phyloP scores from a whole-genome alignment of 192 early-diverging fungal genomes.

The Chytriomyces confervae region DNA sequence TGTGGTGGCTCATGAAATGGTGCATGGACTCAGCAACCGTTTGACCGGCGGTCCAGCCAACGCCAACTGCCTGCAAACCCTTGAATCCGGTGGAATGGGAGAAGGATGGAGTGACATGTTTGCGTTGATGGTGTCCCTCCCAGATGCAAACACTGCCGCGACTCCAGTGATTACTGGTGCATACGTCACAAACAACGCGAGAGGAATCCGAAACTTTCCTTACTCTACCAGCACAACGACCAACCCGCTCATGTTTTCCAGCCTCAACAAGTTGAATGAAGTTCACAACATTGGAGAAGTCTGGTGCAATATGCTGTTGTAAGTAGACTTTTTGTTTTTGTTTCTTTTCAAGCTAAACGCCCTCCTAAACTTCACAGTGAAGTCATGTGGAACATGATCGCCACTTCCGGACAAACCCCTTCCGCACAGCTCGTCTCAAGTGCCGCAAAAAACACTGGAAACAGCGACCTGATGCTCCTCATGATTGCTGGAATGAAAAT shows the following conservation, averaged over 20 bases:
- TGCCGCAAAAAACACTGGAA: neutral
- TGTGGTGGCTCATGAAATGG: slow-evolving; percentile 59
- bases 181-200: neutral
- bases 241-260: slow-evolving; percentile 34
- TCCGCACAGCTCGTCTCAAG: neutral
- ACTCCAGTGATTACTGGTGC: slow-evolving; percentile 31
- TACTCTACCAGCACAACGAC: slow-evolving; percentile 57
- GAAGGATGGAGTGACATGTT: slow-evolving; percentile 70
- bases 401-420: slow-evolving; percentile 14
- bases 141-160: slow-evolving; percentile 46
- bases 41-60: slow-evolving; percentile 72
- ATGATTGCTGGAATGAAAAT: slow-evolving; percentile 45
- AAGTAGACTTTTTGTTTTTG: slow-evolving; percentile 52
- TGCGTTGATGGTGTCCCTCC: slow-evolving; percentile 47
- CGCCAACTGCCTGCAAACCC: slow-evolving; percentile 59
- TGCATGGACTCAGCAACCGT: slow-evolving; percentile 68
- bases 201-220: slow-evolving; percentile 32
- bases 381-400: slow-evolving; percentile 32
- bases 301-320: slow-evolving; percentile 66
- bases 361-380: neutral
- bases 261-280: slow-evolving; percentile 39
- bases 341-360: slow-evolving; percentile 9
- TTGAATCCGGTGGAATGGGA: slow-evolving; percentile 68
- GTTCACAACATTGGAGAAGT: slow-evolving; percentile 67
- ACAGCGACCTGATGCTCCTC: neutral